A percentile compares a stretch with the other conserved stretches of the same genome.
phyloP scores from a whole-genome alignment of 495 filamentous ascomycete species.

The Friedmanniomyces simplex region DNA sequence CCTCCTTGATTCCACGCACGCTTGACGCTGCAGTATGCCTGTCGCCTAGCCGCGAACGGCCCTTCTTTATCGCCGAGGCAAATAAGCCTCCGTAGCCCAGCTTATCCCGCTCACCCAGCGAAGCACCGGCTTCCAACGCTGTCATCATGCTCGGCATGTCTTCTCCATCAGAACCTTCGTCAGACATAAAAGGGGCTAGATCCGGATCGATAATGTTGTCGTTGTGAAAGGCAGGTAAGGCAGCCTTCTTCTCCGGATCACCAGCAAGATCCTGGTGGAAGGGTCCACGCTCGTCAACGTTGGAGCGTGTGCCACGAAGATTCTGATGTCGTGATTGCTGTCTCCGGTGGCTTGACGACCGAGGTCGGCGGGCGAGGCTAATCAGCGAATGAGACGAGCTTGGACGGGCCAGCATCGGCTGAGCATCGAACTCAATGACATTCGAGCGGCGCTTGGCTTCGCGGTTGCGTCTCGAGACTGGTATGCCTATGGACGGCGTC shows the following conservation, averaged over 20 bases:
- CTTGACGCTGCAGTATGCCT: slow-evolving; percentile 54
- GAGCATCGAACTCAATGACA: slow-evolving; percentile 79
- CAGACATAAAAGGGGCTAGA: slow-evolving; percentile 87
- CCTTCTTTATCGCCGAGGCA: slow-evolving; percentile 50
- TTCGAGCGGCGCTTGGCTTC: slow-evolving; percentile 74
- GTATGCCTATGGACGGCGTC: slow-evolving; percentile 35
- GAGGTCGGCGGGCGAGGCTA: slow-evolving; percentile 55
- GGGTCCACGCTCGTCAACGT: slow-evolving; percentile 69
- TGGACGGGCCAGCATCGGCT: slow-evolving; percentile 61
- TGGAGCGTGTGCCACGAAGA: slow-evolving; percentile 45
- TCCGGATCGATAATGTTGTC: slow-evolving; percentile 98
- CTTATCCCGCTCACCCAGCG: slow-evolving; percentile 43
- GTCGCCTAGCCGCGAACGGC: slow-evolving; percentile 61
- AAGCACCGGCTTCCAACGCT: slow-evolving; percentile 44
- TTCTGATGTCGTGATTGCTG: slow-evolving; percentile 79
- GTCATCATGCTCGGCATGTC: slow-evolving; percentile 82
- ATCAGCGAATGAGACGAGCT: slow-evolving; percentile 91
- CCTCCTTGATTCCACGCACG: slow-evolving; percentile 40
- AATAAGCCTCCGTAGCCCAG: slow-evolving; percentile 38
- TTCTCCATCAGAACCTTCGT: slow-evolving; percentile 75
- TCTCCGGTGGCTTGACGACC: slow-evolving; percentile 65
- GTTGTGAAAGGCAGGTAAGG: slow-evolving; percentile 83
- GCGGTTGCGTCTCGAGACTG: slow-evolving; percentile 61
- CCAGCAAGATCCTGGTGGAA: slow-evolving; percentile 66
- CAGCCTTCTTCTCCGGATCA: slow-evolving; percentile 53